Base-by-base conservation (phyloP, 352 stramenopile genomes). In the Saprolegnia diclina region DNA sequence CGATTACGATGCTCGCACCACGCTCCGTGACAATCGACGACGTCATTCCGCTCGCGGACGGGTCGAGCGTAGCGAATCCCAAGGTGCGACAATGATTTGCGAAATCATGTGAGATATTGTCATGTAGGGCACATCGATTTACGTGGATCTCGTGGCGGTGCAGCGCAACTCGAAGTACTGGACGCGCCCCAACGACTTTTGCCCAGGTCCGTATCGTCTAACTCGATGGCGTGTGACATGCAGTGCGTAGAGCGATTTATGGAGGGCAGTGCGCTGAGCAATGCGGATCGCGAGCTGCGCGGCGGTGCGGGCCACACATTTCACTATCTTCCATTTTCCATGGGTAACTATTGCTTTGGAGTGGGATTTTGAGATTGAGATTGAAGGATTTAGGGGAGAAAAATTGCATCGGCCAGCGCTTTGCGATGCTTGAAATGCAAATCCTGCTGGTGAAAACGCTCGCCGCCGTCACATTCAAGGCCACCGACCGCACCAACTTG, bases 361-460 rank as follows among this genome's bases (percentile, higher is more conserved):
- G 29, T 35, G 29, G 2, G 29, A 35, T 35, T 35, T 35, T 35
- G 29, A 35, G 29, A 35, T 35, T 35, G 29, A 35, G 2, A 35
- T 35, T 35, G 29, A 35, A 2, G 29, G 2, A 35, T 35, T 2
- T 35, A 54, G 78, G 78, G 48, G 45, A 29, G 5, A 69, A 76
- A 19, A 79, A 74, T 48, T 85, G 78, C 57, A 78, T 80, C 50
- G 78, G 78, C 50, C 63, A 81, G n/a, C 63, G 56, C 19, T 82
- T 85, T 77, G 76, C 73, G 0, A 71, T 72, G 32, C 71, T 70
- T n/a, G 78, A 85, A 67, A 74, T 77, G 5, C 79, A 82, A 72
- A 22, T 85, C 0, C 74, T 85, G 7, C 50, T 85, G 35, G 76
- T 73, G 0, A 53, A 54, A 16, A 57, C 82, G 11, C 67, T 81